Percentiles rank a stretch among this genome's conserved stretches.
Evolutionary conservation across 2,329 filamentous ascomycete species (phyloP).

Genomic region (Microsporum canis): DNA sequence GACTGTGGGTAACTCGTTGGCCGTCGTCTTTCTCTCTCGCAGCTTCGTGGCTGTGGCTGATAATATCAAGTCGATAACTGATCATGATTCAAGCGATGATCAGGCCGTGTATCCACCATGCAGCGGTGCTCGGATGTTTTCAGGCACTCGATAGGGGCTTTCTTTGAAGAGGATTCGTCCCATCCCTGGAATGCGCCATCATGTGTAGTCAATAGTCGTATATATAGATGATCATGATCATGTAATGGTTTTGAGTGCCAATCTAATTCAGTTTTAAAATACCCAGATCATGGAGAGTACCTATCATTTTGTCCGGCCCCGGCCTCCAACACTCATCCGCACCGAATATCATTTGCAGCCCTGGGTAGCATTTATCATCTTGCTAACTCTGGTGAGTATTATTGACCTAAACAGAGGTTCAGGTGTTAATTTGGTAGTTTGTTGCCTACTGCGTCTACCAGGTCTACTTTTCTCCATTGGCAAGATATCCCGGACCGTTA

Average conservation of each 20-base stretch:
- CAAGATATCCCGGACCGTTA: constrained; percentile 10
- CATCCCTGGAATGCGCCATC: no score
- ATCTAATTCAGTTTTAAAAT: not conserved
- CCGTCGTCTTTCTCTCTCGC: no score
- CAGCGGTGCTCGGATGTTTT: no score
- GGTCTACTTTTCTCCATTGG: constrained; percentile 12
- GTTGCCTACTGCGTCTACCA: constrained; percentile 7
- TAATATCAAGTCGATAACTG: no score
- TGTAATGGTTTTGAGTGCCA: not conserved
- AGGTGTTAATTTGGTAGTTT: not conserved
- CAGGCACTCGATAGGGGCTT: no score
- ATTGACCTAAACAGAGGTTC: not conserved
- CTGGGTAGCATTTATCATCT: not conserved
- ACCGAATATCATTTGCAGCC: not conserved
- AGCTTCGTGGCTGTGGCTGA: no score
- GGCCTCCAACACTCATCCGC: not conserved
- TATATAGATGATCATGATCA: not conserved
- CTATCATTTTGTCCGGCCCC: not conserved
- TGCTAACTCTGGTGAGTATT: not conserved
- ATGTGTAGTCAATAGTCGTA: no score
- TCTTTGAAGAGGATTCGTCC: no score
- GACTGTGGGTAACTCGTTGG: no score
- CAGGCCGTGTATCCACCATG: no score
- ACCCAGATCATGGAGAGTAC: not conserved
- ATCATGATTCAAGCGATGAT: no score